These are phyloP conservation scores for Chionographis japonica DNA, from an alignment of 106 monocot species.

Conservation along the genomic window DNA sequence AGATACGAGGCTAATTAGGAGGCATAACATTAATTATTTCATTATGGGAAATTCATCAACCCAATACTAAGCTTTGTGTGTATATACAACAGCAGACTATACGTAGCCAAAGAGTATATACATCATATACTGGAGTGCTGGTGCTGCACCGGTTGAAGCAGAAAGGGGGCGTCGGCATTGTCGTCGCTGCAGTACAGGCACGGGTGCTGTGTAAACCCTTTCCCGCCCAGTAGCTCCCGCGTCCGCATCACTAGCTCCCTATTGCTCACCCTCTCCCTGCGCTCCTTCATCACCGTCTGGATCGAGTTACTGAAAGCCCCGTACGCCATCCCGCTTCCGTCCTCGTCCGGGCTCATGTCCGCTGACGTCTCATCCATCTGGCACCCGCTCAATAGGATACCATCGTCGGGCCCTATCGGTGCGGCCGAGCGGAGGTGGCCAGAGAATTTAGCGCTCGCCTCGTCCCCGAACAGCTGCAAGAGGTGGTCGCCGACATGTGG, in stretches of 20 bases:
- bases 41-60: no score
- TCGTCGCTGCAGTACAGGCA: conserved; percentile 81
- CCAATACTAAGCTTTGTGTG: no score
- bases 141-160: conserved; percentile 20
- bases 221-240: conserved; percentile 28
- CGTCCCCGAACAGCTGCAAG: conserved; percentile 38
- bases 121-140: no score
- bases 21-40: no score
- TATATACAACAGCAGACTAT: no score
- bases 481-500: conserved; percentile 64
- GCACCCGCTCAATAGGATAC: conserved; percentile 84
- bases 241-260: conserved; percentile 42
- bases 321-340: conserved; percentile 29
- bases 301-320: conserved; percentile 73
- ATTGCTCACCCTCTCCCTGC: conserved; percentile 38
- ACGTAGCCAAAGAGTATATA: no score
- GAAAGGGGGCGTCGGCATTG: conserved; percentile 58
- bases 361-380: conserved; percentile 78
- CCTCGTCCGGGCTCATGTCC: conserved; percentile 44
- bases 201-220: conserved; percentile 61
- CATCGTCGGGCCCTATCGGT: conserved; percentile 20
- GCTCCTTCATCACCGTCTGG: conserved; percentile 34
- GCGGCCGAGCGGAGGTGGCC: background rate
- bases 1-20: no score
- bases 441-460: conserved; percentile 40